Base-by-base conservation (phyloP, 2,329 filamentous ascomycete genomes). In the Teratosphaeria zuluensis region DNA sequence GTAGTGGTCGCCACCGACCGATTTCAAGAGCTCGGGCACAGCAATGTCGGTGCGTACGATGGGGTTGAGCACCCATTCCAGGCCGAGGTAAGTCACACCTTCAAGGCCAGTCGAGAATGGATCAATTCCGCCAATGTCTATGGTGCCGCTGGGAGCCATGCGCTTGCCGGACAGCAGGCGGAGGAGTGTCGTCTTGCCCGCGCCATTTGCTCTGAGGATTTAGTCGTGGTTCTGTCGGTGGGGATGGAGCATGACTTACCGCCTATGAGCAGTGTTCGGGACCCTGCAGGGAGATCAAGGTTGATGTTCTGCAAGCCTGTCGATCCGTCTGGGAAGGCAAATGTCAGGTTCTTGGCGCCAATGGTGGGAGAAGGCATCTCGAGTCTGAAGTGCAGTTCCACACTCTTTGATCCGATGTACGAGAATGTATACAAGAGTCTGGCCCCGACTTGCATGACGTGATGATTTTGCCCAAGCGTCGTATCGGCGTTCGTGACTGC, bases 41-140 rank as follows among this genome's bases (percentile, higher is more conserved):
- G 90, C 90, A 66, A 99, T 96, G 74, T 99, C 94, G 32, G 88
- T 95, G 56, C 92, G 88, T 54, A 97, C 94, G 68, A 97, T 95
- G 54, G 89, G 90, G 78, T 97, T 97, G 9, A 99, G 83, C 2
- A 97, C 94, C 94, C 94, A 99, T 79, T 99, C 94, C 0, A 96
- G 84, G 0, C 94, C 94, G 7, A 99, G 87, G 75, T 99, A 99
- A 24, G 92, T 97, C 33, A 99, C 92, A 62, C 94, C 94, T 75
- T 96, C 89, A 31, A 96, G 84, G 11, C 87, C 85, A 38, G 91
- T 83, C 73, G 90, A 88, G 83, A 99, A 99, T 8, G 94, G 94
- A 75, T 99, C 94, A 54, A 90, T 84, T 63, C 89, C 90, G 54
- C 84, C 87, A 62, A 99, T 86, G 68, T 77, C 78, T 72, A 99